phyloP scores from a whole-genome alignment of 345 rosid genomes.

The Turritis glabra region DNA sequence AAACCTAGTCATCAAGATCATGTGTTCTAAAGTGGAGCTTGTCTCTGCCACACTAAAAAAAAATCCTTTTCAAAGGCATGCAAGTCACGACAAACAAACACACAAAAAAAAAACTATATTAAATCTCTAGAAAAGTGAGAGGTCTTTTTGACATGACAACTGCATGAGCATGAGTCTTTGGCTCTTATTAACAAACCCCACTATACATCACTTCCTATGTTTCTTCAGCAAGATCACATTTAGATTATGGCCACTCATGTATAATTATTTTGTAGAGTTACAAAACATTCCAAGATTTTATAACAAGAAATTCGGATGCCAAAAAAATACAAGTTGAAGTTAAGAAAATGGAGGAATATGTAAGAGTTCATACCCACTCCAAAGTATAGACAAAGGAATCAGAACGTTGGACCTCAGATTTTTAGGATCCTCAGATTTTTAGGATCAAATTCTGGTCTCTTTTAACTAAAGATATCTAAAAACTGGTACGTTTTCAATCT shows the following conservation, averaged over 20 bases:
- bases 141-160: constrained; percentile 24
- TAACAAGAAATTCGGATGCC: neutral
- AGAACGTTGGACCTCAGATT: no score
- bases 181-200: constrained; percentile 29
- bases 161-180: constrained; percentile 36
- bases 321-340: neutral
- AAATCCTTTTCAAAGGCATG: constrained; percentile 27
- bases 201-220: constrained; percentile 30
- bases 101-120: neutral
- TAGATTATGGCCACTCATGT: constrained; percentile 9
- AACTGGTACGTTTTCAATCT: no score
- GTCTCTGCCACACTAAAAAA: constrained; percentile 24
- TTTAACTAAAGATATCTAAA: no score
- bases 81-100: constrained; percentile 37
- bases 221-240: constrained; percentile 16
- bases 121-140: constrained; percentile 25
- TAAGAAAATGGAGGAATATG: neutral
- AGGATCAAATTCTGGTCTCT: neutral
- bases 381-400: no score
- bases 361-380: neutral
- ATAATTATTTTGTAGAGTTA: neutral
- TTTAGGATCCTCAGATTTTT: neutral
- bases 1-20: constrained; percentile 37
- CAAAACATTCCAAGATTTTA: neutral
- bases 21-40: constrained; percentile 38